phyloP scores from a whole-genome alignment of 2,329 filamentous ascomycete genomes.

The Diaporthe ilicicola region DNA sequence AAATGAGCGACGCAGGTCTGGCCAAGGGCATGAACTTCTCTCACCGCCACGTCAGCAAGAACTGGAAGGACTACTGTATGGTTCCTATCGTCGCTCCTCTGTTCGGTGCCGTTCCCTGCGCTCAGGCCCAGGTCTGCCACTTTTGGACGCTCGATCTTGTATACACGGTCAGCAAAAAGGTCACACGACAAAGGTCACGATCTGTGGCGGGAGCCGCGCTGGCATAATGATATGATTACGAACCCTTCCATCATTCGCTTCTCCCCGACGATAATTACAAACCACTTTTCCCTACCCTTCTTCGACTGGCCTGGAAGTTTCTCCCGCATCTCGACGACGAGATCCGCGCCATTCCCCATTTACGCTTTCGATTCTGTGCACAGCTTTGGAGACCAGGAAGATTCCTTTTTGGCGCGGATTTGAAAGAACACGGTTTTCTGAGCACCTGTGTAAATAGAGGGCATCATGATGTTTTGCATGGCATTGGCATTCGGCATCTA shows the following conservation, averaged over 20 bases:
- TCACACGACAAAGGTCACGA: conserved; percentile 60
- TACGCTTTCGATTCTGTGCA: conserved; percentile 35
- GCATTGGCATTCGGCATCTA: conserved; percentile 58
- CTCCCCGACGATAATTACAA: conserved; percentile 27
- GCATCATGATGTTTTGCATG: conserved; percentile 59
- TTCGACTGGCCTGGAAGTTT: conserved; percentile 31
- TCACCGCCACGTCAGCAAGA: conserved; percentile 61
- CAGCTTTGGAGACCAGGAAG: conserved; percentile 32
- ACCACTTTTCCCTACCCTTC: conserved; percentile 17
- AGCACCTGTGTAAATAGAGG: conserved; percentile 56
- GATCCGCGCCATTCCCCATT: conserved; percentile 25
- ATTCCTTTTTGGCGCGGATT: conserved; percentile 31
- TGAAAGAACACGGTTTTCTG: conserved; percentile 43
- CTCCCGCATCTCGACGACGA: conserved; percentile 26
- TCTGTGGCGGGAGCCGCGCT: conserved; percentile 45
- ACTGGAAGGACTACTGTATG: conserved; percentile 69
- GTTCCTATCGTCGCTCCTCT: conserved; percentile 74
- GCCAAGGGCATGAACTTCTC: conserved; percentile 73
- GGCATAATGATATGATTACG: conserved; percentile 33
- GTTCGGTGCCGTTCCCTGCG: conserved; percentile 72
- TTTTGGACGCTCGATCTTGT: conserved; percentile 75
- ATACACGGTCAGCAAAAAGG: conserved; percentile 78
- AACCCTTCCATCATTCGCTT: conserved; percentile 28
- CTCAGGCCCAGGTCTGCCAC: conserved; percentile 74
- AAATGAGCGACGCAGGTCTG: conserved; percentile 73